A percentile compares a stretch with the other conserved stretches of the same genome.
phyloP scores from a whole-genome alignment of 371 early-diverging fungal genomes.

The Mortierella sp. region DNA sequence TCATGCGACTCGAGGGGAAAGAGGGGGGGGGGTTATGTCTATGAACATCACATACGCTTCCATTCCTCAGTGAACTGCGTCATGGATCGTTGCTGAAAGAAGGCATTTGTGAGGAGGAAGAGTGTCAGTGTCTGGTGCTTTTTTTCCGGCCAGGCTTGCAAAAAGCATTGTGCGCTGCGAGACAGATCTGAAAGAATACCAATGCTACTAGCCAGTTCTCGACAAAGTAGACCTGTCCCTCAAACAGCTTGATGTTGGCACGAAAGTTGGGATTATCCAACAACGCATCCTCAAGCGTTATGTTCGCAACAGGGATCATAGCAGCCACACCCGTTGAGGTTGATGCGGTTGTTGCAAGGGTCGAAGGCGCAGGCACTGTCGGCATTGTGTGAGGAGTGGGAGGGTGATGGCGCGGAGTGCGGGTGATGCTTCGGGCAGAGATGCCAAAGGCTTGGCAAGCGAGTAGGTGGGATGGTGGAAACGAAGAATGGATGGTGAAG shows the following conservation, averaged over 20 bases:
- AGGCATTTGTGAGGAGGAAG: background rate
- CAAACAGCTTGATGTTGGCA: slow-evolving; percentile 69
- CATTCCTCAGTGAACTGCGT: slow-evolving; percentile 43
- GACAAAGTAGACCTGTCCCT: slow-evolving; percentile 74
- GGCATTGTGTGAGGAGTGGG: slow-evolving; percentile 11
- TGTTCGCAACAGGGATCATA: slow-evolving; percentile 52
- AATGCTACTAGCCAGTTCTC: slow-evolving; percentile 71
- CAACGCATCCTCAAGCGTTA: slow-evolving; percentile 72
- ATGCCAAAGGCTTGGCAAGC: background rate
- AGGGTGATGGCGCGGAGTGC: background rate
- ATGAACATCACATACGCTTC: slow-evolving; percentile 24
- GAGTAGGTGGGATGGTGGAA: background rate
- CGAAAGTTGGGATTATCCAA: slow-evolving; percentile 78
- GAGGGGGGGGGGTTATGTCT: too few relatives aligned
- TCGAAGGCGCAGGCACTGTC: slow-evolving; percentile 23
- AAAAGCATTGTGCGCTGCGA: background rate
- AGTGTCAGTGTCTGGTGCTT: too few relatives aligned
- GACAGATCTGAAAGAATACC: slow-evolving; percentile 17
- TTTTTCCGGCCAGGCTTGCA: slow-evolving; percentile 4
- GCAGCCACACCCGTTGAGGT: slow-evolving; percentile 42
- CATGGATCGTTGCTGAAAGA: slow-evolving; percentile 41
- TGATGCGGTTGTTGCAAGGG: slow-evolving; percentile 16
- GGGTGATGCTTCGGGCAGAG: background rate
- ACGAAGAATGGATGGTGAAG: background rate
- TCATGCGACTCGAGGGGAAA: too few relatives aligned